phyloP scores from a whole-genome alignment of 2,329 filamentous ascomycete species.

The Penicillium occitanis region DNA sequence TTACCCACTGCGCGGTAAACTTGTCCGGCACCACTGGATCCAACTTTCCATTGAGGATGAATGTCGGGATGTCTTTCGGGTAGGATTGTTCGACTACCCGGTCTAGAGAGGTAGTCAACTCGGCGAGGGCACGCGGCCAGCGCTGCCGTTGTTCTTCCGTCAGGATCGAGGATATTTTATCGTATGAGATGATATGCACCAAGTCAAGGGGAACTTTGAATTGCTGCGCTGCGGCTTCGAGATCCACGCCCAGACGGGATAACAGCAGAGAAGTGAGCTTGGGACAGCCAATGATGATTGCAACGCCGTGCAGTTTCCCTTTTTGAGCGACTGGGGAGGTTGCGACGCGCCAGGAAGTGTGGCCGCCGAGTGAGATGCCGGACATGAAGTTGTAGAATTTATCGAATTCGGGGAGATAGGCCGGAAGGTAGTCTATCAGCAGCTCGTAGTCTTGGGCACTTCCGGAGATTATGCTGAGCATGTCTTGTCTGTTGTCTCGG shows the following conservation, averaged over 20 bases:
- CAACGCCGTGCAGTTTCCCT: conserved; percentile 15
- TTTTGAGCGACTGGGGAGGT: conserved; percentile 1
- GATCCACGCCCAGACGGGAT: conserved; percentile 14
- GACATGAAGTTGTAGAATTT: conserved; percentile 20
- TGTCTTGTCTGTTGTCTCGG: conserved; percentile 15
- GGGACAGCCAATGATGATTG: conserved; percentile 16
- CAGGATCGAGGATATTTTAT: conserved; percentile 3
- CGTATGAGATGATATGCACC: neutral
- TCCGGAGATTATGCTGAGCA: conserved; percentile 14
- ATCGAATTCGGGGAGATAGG: conserved; percentile 13
- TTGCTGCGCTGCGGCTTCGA: neutral
- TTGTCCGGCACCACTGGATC: conserved; percentile 18
- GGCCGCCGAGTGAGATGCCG: conserved; percentile 17
- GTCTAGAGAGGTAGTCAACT: conserved; percentile 5
- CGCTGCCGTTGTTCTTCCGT: conserved; percentile 14
- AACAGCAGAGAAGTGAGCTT: conserved; percentile 9
- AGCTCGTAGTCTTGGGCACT: conserved; percentile 16
- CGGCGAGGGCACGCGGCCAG: conserved; percentile 13
- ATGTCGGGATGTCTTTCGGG: conserved; percentile 13
- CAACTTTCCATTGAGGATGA: conserved; percentile 17
- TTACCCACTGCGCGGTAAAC: conserved; percentile 18
- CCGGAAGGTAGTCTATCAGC: conserved; percentile 16
- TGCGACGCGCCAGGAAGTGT: conserved; percentile 20
- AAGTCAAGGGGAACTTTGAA: neutral
- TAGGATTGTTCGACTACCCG: conserved; percentile 3